phyloP scores from a whole-genome alignment of 2,329 filamentous ascomycete genomes.

The Immersiporthe knoxdaviesiana region DNA sequence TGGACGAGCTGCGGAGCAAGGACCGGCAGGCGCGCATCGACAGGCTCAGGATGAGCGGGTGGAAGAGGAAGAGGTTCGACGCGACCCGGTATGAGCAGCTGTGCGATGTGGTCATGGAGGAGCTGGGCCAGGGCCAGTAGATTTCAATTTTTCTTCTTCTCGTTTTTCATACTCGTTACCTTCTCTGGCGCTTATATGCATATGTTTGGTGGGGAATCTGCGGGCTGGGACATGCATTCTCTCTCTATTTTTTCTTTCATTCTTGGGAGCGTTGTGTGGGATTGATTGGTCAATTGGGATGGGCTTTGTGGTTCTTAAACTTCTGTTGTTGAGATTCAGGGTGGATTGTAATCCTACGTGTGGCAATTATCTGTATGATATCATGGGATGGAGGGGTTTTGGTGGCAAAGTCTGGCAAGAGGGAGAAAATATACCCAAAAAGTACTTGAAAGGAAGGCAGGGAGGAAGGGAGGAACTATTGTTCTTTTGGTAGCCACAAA shows the following conservation, averaged over 20 bases:
- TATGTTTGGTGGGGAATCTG: background rate
- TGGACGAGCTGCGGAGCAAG: conserved; percentile 41
- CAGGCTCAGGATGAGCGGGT: conserved; percentile 56
- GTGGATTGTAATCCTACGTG: background rate
- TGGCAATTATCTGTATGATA: background rate
- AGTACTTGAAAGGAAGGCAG: background rate
- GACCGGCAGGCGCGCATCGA: conserved; percentile 58
- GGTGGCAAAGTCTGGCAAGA: background rate
- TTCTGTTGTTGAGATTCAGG: background rate
- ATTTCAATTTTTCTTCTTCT: too few relatives aligned
- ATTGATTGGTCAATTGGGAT: background rate
- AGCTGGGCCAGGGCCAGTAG: conserved; percentile 43
- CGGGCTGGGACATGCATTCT: background rate
- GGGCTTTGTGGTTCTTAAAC: too few relatives aligned
- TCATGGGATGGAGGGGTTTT: conserved; percentile 2
- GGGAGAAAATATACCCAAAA: background rate
- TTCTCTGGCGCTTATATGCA: background rate
- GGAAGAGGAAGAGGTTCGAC: conserved; percentile 61
- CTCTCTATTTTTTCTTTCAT: background rate
- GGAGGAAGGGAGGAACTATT: background rate
- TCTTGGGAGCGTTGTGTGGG: background rate
- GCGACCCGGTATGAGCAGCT: conserved; percentile 55
- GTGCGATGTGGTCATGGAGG: conserved; percentile 54
- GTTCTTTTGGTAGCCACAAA: background rate
- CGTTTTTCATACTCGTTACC: background rate